Evolutionary conservation across 2,329 filamentous ascomycete species (phyloP).

Genomic region (Leptosphaerulina australis): DNA sequence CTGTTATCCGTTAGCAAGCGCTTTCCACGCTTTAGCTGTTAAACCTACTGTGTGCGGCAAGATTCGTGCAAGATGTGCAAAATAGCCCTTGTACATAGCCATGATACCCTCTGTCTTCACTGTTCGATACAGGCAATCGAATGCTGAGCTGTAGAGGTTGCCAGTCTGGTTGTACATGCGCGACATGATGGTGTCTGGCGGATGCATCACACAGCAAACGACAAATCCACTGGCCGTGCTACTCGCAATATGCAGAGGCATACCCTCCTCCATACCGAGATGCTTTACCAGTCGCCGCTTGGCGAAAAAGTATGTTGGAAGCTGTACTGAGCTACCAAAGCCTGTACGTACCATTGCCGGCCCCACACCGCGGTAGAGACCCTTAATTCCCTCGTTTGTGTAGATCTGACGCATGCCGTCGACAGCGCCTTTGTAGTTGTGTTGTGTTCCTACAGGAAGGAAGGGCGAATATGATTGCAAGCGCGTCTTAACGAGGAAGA

Average conservation of each 20-base stretch:
- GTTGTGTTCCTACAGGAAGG: slow-evolving; percentile 94
- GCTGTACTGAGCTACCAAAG: slow-evolving; percentile 92
- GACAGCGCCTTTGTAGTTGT: slow-evolving; percentile 82
- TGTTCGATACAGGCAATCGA: slow-evolving; percentile 91
- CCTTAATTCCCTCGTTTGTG: slow-evolving; percentile 73
- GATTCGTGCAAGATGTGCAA: slow-evolving; percentile 92
- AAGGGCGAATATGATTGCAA: slow-evolving; percentile 93
- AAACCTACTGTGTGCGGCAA: slow-evolving; percentile 79
- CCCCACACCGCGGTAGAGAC: slow-evolving; percentile 86
- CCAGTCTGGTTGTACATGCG: slow-evolving; percentile 99
- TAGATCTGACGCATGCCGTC: slow-evolving; percentile 87
- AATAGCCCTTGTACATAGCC: slow-evolving; percentile 97
- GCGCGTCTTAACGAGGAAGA: slow-evolving; percentile 97
- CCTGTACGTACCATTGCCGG: slow-evolving; percentile 96
- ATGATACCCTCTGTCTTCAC: slow-evolving; percentile 87
- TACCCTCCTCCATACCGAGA: slow-evolving; percentile 87
- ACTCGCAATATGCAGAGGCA: slow-evolving; percentile 84
- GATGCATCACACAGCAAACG: slow-evolving; percentile 97
- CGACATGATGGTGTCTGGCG: slow-evolving; percentile 98
- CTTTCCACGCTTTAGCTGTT: not conserved
- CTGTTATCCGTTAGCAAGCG: slow-evolving; percentile 45
- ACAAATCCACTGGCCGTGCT: slow-evolving; percentile 92
- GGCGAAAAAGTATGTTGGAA: slow-evolving; percentile 97
- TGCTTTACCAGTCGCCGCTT: slow-evolving; percentile 85
- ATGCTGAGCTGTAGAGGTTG: slow-evolving; percentile 91